phyloP scores from a whole-genome alignment of 2,329 filamentous ascomycete genomes.

The Clarireedia sp. region DNA sequence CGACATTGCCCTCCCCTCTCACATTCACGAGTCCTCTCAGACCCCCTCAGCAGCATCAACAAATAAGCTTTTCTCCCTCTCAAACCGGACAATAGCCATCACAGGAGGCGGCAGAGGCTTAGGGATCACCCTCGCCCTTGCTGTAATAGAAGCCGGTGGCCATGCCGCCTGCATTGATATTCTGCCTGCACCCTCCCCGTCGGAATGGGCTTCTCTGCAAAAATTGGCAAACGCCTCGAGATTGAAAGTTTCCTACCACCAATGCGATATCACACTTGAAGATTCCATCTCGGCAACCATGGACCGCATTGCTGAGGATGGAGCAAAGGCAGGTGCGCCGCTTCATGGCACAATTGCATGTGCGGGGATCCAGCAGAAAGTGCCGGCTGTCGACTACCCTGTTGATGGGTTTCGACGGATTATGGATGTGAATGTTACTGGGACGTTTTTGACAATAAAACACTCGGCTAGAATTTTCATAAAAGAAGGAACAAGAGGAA shows the following conservation, averaged over 20 bases:
- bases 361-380: slow-evolving; percentile 62
- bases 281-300: slow-evolving; percentile 31
- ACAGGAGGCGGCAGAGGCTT: slow-evolving; percentile 44
- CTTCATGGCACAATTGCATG: slow-evolving; percentile 59
- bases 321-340: slow-evolving; percentile 21
- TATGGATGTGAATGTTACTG: slow-evolving; percentile 62
- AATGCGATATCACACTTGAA: slow-evolving; percentile 42
- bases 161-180: slow-evolving; percentile 33
- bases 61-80: slow-evolving; percentile 29
- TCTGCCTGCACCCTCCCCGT: slow-evolving; percentile 13
- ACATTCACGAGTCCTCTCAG: too few relatives aligned
- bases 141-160: slow-evolving; percentile 42
- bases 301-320: slow-evolving; percentile 17
- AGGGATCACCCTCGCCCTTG: slow-evolving; percentile 40
- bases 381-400: slow-evolving; percentile 57
- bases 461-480: slow-evolving; percentile 53
- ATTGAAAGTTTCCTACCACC: background rate
- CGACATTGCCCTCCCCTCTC: background rate
- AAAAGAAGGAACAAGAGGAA: slow-evolving; percentile 34
- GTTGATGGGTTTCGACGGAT: slow-evolving; percentile 44
- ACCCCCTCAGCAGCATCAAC: background rate
- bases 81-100: slow-evolving; percentile 33
- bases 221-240: slow-evolving; percentile 29
- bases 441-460: slow-evolving; percentile 62
- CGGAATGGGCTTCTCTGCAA: background rate